These are phyloP conservation scores for Hypoxylon fuscum DNA, from an alignment of 495 filamentous ascomycete genomes.

Conservation along the genomic window DNA sequence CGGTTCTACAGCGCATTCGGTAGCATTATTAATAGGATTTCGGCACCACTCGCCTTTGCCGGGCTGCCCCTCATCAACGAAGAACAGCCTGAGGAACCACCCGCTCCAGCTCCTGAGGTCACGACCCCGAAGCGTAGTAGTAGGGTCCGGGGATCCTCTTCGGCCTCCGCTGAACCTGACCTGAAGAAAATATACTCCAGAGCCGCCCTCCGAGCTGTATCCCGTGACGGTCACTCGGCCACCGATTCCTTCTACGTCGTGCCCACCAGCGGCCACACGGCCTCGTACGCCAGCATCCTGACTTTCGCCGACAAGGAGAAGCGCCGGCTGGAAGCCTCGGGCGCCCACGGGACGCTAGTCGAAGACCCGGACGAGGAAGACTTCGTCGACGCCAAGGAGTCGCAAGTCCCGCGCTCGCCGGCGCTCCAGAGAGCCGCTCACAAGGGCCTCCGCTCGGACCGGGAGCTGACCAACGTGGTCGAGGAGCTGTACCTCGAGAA, in stretches of 20 bases:
- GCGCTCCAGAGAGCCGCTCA: slow-evolving; percentile 41
- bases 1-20: slow-evolving; percentile 91
- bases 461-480: slow-evolving; percentile 63
- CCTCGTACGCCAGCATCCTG: slow-evolving; percentile 88
- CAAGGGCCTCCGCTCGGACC: slow-evolving; percentile 42
- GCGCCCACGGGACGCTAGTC: slow-evolving; percentile 41
- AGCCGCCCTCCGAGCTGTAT: slow-evolving; percentile 77
- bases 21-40: slow-evolving; percentile 79
- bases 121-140: slow-evolving; percentile 52
- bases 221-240: slow-evolving; percentile 55
- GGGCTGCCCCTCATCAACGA: slow-evolving; percentile 80
- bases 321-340: slow-evolving; percentile 55
- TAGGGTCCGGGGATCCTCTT: slow-evolving; percentile 49
- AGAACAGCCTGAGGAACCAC: slow-evolving; percentile 47
- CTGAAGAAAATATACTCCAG: slow-evolving; percentile 78
- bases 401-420: slow-evolving; percentile 52
- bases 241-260: slow-evolving; percentile 96
- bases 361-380: slow-evolving; percentile 74
- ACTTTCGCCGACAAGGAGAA: slow-evolving; percentile 74
- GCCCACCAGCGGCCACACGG: slow-evolving; percentile 85
- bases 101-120: slow-evolving; percentile 43
- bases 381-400: slow-evolving; percentile 89
- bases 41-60: slow-evolving; percentile 89
- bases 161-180: slow-evolving; percentile 69
- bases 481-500: slow-evolving; percentile 90